Evolutionary conservation across 345 rosid species (phyloP), one percentile per base, ranked within the genome.

Genomic region (Combretum micranthum): DNA sequence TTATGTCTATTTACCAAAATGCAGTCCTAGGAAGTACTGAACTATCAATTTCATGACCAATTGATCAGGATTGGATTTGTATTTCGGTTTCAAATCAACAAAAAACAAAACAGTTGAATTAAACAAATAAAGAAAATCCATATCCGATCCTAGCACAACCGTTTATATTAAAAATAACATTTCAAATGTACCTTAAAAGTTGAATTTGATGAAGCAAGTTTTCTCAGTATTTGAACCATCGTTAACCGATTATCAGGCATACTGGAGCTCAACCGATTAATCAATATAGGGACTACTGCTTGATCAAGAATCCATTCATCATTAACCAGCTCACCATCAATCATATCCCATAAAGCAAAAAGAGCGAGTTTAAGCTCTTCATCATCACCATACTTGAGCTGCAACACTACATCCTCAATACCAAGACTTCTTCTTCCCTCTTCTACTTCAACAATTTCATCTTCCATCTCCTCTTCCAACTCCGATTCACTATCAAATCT

Each of bases 301-400:
- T 70, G 79, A 6, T 74, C 86, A 11, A 62, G 44, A 25, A 85
- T 67, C 81, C 84, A 78, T 18, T 85, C 83, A 22, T 56, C 56
- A 12, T 62, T 66, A 47, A 77, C 59, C 55, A 55, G 42, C 59
- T 65, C 62, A 9, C 64, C 60, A 52, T 22, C 60, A 8, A 83
- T 61, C 56, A 70, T 54, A 50, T 68, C 73, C 15, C 47, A 53
- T 32, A 85, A 63, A 42, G 67, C 62, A 8, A 53, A 44, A 56
- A 83, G 75, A 0, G 82, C 83, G 15, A 64, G 64, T 42, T 57
- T 63, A 47, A 85, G 57, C 45, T 77, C 79, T 43, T 75, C 78
- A 44, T 78, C 85, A 46, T 73, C 54, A 1, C 83, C 83, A 55
- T 73, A 72, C 77, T 83, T 83, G 20, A 85, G 77, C 47, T 77